A percentile compares a stretch with the other conserved stretches of the same genome.
Conservation (phyloP, 208 protist genomes). For the Leishmania lainsoni region DNA sequence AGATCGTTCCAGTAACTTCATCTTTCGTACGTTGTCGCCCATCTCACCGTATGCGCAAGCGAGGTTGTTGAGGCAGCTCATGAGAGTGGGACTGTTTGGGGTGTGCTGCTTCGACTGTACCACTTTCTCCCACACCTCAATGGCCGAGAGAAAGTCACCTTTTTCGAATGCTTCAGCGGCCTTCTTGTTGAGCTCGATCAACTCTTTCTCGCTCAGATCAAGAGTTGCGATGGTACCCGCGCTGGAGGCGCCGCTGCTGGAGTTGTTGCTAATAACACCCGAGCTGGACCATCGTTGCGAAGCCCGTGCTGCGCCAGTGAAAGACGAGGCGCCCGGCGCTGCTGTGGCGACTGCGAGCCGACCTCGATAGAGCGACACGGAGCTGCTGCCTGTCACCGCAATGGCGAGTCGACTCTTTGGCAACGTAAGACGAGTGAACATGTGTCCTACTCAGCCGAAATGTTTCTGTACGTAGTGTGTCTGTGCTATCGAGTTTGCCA, state of each 20-base stretch:
- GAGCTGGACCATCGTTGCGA: slow-evolving; percentile 13
- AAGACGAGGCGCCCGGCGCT: background rate
- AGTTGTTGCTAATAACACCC: background rate
- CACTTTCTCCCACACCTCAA: slow-evolving; percentile 73
- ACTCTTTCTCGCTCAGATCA: slow-evolving; percentile 31
- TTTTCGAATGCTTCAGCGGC: slow-evolving; percentile 56
- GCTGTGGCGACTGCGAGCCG: slow-evolving; percentile 1
- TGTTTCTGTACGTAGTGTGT: slow-evolving; percentile 1
- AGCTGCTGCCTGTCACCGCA: background rate
- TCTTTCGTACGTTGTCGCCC: slow-evolving; percentile 72
- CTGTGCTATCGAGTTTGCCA: background rate
- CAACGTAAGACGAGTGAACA: background rate
- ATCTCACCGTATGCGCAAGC: slow-evolving; percentile 88
- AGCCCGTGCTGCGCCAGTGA: background rate
- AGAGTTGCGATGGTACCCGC: background rate
- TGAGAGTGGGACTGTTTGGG: slow-evolving; percentile 61
- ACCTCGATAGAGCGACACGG: background rate
- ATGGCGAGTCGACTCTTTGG: background rate
- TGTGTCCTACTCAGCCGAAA: background rate
- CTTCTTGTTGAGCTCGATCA: slow-evolving; percentile 69
- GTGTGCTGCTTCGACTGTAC: slow-evolving; percentile 44
- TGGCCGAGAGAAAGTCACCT: slow-evolving; percentile 70
- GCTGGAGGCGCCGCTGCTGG: background rate
- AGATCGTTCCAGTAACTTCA: slow-evolving; percentile 74
- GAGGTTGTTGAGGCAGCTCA: slow-evolving; percentile 88